phyloP scores from a whole-genome alignment of 2,329 filamentous ascomycete genomes.

The Ophiostoma piceae region DNA sequence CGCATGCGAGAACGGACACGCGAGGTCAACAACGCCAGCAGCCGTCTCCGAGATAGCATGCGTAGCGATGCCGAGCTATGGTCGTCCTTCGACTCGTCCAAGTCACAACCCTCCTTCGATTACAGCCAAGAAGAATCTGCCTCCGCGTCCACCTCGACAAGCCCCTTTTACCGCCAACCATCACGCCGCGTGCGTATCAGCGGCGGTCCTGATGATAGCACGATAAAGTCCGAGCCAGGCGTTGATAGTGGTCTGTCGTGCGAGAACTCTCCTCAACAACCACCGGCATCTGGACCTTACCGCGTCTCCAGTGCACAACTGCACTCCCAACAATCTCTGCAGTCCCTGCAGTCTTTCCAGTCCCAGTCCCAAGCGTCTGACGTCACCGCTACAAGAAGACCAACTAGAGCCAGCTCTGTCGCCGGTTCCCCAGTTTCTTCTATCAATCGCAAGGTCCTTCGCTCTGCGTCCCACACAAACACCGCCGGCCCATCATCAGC shows the following conservation, averaged over 20 bases:
- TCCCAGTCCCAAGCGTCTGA: constrained; percentile 23
- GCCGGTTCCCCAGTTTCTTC: constrained; percentile 33
- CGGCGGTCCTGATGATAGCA: constrained; percentile 22
- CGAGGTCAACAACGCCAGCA: constrained; percentile 33
- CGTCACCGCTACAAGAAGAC: constrained; percentile 33
- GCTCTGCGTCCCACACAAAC: constrained; percentile 27
- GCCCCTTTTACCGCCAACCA: constrained; percentile 14
- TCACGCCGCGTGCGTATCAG: constrained; percentile 12
- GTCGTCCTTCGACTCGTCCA: constrained; percentile 28
- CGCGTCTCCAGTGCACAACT: neutral
- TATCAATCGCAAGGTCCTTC: constrained; percentile 33
- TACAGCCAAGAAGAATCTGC: constrained; percentile 23
- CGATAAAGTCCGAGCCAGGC: constrained; percentile 33
- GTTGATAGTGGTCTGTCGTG: constrained; percentile 33
- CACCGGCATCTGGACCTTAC: constrained; percentile 22
- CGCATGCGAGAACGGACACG: neutral
- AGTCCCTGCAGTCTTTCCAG: neutral
- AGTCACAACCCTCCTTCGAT: constrained; percentile 18
- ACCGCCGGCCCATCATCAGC: constrained; percentile 32
- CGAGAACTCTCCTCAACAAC: constrained; percentile 30
- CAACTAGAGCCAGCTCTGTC: constrained; percentile 34
- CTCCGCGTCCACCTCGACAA: neutral
- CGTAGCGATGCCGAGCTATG: constrained; percentile 24
- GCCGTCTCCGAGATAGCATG: neutral
- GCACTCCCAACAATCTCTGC: neutral